These are phyloP conservation scores for Ampelocalamus luodianensis DNA, from an alignment of 176 grass and related monocot genomes.

Conservation along the genomic window DNA sequence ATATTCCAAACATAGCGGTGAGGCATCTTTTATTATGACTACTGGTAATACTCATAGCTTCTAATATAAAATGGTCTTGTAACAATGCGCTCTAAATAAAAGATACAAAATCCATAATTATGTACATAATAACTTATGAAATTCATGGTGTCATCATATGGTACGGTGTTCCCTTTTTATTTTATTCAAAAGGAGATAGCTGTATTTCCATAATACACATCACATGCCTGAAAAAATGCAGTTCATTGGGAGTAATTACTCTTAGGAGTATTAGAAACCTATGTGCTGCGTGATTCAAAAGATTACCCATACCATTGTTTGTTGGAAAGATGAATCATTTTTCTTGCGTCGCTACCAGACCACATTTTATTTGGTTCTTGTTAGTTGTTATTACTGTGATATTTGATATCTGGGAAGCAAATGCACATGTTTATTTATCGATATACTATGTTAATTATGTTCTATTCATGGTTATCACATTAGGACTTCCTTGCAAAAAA, in stretches of 20 bases:
- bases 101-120: background rate
- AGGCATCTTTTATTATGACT: constrained; percentile 49
- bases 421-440: constrained; percentile 19
- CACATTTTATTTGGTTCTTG: constrained; percentile 4
- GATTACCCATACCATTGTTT: background rate
- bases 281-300: constrained; percentile 6
- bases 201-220: background rate
- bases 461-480: constrained; percentile 13
- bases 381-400: constrained; percentile 29
- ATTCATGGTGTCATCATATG: background rate
- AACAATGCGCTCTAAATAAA: background rate
- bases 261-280: background rate
- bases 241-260: background rate
- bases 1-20: constrained; percentile 73
- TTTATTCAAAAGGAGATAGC: background rate
- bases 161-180: background rate
- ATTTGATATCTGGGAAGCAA: constrained; percentile 23
- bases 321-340: constrained; percentile 31
- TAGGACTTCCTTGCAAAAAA: constrained; percentile 10
- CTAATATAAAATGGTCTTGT: constrained; percentile 28
- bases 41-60: constrained; percentile 55
- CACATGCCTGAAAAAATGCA: background rate
- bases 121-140: background rate
- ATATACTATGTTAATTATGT: background rate
- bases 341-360: background rate